Base-by-base conservation (phyloP, 2,329 filamentous ascomycete species). In the Ophiocordyceps camponoti-saundersi region DNA sequence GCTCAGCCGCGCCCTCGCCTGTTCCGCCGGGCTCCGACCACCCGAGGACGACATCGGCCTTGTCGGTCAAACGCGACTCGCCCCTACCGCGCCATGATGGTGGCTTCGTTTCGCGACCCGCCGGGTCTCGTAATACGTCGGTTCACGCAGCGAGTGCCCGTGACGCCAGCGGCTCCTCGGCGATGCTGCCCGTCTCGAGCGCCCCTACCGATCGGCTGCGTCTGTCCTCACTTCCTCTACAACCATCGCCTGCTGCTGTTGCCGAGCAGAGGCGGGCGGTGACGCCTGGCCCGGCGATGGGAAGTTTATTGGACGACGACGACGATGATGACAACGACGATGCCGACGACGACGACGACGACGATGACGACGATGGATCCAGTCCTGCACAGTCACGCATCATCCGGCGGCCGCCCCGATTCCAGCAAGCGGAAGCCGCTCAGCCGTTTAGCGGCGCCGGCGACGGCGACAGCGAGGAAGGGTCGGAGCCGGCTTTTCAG, bases 1-100 rank as follows among this genome's bases (percentile, higher is more conserved):
- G 73, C 48, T 77, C 77, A 3, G 64, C 69, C 18, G 70, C 72
- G 1, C 71, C 74, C 1, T 79, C 79, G 2, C 77, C 79, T 2
- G 57, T 73, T 16, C 75, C 73, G 16, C 75, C 73, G 16, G 69
- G 71, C 30, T 61, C 68, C 48, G 75, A 70, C 53, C 52, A 64
- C 48, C 56, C 59, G 47, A 49, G 75, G 67, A 55, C 67, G 60
- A 44, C 71, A 2, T 80, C 77, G 3, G 66, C 73, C 2, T 59
- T 80, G 18, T 77, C 76, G 10, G 59, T 73, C n/a, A 71, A 75
- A 26, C 72, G 68, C 53, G 77, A 81, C 48, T 72, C 71, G n/a
- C 72, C 73, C 2, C 57, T 71, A 45, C 63, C 69, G 11, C 66
- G 68, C 40, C 69, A 63, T 48, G 76, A 78, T 21, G 59, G 55